Conservation (phyloP, 495 filamentous ascomycete species). For the Cryomyces minteri region DNA sequence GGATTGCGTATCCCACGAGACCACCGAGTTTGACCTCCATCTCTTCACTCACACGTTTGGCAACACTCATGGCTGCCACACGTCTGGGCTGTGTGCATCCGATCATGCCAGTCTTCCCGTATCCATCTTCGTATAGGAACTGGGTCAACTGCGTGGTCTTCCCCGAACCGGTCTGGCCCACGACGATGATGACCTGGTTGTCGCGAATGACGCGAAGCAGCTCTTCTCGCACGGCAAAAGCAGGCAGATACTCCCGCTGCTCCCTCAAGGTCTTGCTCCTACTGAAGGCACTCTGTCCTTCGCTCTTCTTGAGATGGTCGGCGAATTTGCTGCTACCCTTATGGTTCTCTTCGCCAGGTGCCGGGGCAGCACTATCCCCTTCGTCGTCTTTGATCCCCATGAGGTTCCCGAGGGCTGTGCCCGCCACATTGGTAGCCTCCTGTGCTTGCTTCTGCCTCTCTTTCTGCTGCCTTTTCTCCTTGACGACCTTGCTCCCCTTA, state of each 20-base stretch:
- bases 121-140: constrained; percentile 88
- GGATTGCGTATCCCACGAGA: constrained; percentile 89
- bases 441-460: constrained; percentile 92
- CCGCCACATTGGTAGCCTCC: constrained; percentile 83
- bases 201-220: constrained; percentile 86
- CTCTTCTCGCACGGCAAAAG: constrained; percentile 94
- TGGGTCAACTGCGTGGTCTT: constrained; percentile 96
- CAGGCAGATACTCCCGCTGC: constrained; percentile 85
- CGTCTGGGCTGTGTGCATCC: constrained; percentile 89
- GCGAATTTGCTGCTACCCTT: constrained; percentile 68
- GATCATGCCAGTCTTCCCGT: constrained; percentile 71
- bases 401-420: constrained; percentile 84
- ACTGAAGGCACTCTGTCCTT: constrained; percentile 82
- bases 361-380: constrained; percentile 66
- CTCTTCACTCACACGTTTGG: constrained; percentile 95
- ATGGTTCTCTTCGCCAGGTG: constrained; percentile 49
- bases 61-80: constrained; percentile 97
- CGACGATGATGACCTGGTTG: constrained; percentile 92
- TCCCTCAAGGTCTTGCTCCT: constrained; percentile 80
- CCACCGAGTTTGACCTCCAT: constrained; percentile 93
- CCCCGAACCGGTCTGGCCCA: constrained; percentile 90
- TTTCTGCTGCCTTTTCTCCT: constrained; percentile 75
- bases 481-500: constrained; percentile 86
- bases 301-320: constrained; percentile 72
- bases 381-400: constrained; percentile 94